A percentile compares a stretch with the other conserved stretches of the same genome.
These are phyloP conservation scores for Aspergillus sp. DNA, from an alignment of 2,329 filamentous ascomycete genomes.

Conservation along the genomic window DNA sequence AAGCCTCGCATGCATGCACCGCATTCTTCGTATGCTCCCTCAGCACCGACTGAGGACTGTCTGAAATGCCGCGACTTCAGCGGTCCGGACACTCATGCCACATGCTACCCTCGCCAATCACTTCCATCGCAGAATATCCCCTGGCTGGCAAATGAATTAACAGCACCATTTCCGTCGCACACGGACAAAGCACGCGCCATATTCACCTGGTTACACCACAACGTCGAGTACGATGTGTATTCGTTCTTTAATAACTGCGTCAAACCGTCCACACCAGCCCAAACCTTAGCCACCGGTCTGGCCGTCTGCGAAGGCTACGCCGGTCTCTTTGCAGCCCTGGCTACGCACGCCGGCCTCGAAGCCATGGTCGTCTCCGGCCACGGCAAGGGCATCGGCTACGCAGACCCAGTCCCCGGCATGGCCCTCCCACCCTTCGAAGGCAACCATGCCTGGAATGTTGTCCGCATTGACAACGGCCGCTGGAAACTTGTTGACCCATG, in stretches of 20 bases:
- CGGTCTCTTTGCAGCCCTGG: slow-evolving; percentile 69
- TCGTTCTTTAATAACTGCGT: slow-evolving; percentile 69
- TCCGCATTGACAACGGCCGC: slow-evolving; percentile 72
- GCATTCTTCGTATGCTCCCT: slow-evolving; percentile 6
- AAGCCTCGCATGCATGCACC: slow-evolving; percentile 37
- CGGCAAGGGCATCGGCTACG: slow-evolving; percentile 77
- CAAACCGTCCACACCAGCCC: slow-evolving; percentile 58
- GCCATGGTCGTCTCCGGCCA: slow-evolving; percentile 67
- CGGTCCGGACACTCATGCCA: slow-evolving; percentile 66
- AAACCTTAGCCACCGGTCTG: slow-evolving; percentile 65
- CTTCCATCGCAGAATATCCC: slow-evolving; percentile 62
- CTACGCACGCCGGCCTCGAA: slow-evolving; percentile 69
- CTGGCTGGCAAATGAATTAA: slow-evolving; percentile 71
- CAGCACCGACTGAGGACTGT: slow-evolving; percentile 43
- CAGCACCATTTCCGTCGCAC: slow-evolving; percentile 65
- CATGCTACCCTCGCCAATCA: slow-evolving; percentile 63
- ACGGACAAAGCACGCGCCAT: slow-evolving; percentile 91
- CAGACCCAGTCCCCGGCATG: slow-evolving; percentile 53
- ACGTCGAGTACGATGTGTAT: slow-evolving; percentile 74
- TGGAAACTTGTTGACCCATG: slow-evolving; percentile 92
- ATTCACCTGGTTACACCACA: slow-evolving; percentile 93
- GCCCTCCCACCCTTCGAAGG: slow-evolving; percentile 56
- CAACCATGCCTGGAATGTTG: slow-evolving; percentile 83
- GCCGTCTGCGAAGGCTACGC: slow-evolving; percentile 93
- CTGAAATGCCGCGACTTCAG: slow-evolving; percentile 84